These are phyloP conservation scores for Claviceps sp. DNA, from an alignment of 2,329 filamentous ascomycete species.

Conservation along the genomic window DNA sequence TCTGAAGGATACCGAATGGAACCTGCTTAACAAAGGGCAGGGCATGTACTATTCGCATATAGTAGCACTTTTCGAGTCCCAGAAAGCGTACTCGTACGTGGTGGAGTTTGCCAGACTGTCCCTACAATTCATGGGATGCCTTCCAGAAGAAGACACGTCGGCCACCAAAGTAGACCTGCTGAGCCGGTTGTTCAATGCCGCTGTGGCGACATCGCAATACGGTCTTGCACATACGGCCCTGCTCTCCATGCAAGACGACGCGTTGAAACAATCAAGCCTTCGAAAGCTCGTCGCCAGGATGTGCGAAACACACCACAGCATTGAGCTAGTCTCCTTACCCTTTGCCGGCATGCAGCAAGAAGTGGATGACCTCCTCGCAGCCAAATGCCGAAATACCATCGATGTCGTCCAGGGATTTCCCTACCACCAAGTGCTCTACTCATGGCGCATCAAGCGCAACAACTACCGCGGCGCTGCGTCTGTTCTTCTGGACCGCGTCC, in stretches of 20 bases:
- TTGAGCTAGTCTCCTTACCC: constrained; percentile 60
- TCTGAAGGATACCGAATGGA: constrained; percentile 63
- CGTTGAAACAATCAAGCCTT: constrained; percentile 60
- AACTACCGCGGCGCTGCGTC: constrained; percentile 73
- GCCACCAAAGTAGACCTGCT: constrained; percentile 57
- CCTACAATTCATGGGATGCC: constrained; percentile 43
- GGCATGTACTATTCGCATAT: constrained; percentile 81
- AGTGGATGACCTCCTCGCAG: constrained; percentile 65
- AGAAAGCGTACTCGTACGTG: constrained; percentile 65
- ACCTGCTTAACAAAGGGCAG: constrained; percentile 55
- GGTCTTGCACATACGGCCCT: constrained; percentile 72
- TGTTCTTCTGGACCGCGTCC: constrained; percentile 48
- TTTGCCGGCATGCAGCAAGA: constrained; percentile 65
- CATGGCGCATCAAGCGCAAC: constrained; percentile 71
- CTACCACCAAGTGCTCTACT: constrained; percentile 81
- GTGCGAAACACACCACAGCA: constrained; percentile 52
- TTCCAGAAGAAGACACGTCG: constrained; percentile 14
- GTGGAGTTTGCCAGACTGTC: constrained; percentile 71
- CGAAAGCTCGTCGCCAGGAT: constrained; percentile 55
- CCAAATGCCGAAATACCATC: constrained; percentile 54
- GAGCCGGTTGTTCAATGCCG: constrained; percentile 70
- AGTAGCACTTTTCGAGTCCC: constrained; percentile 65
- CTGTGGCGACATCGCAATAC: constrained; percentile 66
- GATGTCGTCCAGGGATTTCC: constrained; percentile 58
- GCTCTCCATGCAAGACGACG: constrained; percentile 54